A percentile compares a stretch with the other conserved stretches of the same genome.
These are phyloP conservation scores for Gracilaria domingensis DNA, from an alignment of 23 red algal species.

Conservation along the genomic window DNA sequence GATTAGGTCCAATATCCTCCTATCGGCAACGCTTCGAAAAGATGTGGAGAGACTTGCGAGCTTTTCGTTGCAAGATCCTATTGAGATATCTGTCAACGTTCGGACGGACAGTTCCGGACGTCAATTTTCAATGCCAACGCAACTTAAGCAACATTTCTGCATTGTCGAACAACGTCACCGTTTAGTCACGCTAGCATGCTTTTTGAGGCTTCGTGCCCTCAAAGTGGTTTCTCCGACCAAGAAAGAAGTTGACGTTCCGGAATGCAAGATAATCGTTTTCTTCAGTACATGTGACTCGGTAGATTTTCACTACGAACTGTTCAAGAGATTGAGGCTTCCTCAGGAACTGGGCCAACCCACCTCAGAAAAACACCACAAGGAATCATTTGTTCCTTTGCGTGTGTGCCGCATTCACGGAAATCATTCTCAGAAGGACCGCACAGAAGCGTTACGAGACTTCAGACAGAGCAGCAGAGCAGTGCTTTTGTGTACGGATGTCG, in stretches of 20 bases:
- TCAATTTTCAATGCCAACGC: slow-evolving; percentile 62
- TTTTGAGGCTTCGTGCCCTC: slow-evolving; percentile 78
- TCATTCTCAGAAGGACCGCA: slow-evolving; percentile 81
- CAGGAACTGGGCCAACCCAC: slow-evolving; percentile 36
- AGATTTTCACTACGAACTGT: slow-evolving; percentile 84
- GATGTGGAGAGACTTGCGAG: slow-evolving; percentile 78
- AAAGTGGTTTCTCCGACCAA: not conserved
- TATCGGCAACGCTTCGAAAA: slow-evolving; percentile 73
- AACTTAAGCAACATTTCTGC: slow-evolving; percentile 81
- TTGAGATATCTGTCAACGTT: slow-evolving; percentile 60
- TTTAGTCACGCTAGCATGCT: slow-evolving; percentile 65
- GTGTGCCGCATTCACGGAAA: slow-evolving; percentile 91
- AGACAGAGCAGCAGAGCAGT: slow-evolving; percentile 64
- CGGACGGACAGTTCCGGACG: not conserved
- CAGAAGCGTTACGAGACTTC: slow-evolving; percentile 71
- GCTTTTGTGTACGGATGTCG: slow-evolving; percentile 97
- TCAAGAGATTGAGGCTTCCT: slow-evolving; percentile 60
- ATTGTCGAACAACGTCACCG: slow-evolving; percentile 84
- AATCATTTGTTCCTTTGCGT: slow-evolving; percentile 50
- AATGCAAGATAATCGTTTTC: slow-evolving; percentile 88
- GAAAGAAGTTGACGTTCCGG: not conserved
- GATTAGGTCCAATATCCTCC: slow-evolving; percentile 71
- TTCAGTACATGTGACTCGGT: slow-evolving; percentile 93
- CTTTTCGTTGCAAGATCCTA: slow-evolving; percentile 67
- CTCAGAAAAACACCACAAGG: not conserved